Base-by-base conservation (phyloP, 1,284 basidiomycete genomes). In the Cutaneotrichosporon sp. region DNA sequence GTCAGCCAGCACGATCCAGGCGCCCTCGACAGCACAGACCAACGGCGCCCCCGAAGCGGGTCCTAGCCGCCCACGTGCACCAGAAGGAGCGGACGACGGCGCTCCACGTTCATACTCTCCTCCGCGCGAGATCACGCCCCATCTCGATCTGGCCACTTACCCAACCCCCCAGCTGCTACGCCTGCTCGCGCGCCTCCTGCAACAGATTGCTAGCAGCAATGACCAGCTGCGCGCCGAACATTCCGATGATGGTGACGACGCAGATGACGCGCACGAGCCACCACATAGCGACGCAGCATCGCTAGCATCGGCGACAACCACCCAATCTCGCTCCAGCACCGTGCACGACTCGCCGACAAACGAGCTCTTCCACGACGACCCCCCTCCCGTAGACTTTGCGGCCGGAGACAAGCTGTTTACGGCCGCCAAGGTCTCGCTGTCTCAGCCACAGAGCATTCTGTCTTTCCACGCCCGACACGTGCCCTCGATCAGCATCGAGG, bases 401-500 rank as follows among this genome's bases (percentile, higher is more conserved):
- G 62, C 60, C 8, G 62, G 65, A 10, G 66, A 69, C 52, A 58
- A 56, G 36, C 62, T 78, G 16, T 80, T 80, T 34, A 87, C 89
- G 2, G 94, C 95, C 1, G 92, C 92, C 1, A 85, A 88, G 59
- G 81, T 84, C 6, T 88, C 92, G 1, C 85, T 97, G 47, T 84
- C 85, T 3, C 90, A 90, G 10, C 89, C 90, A 2, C 88, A 90
- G 2, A 90, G 91, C 26, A 88, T 91, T 0, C 86, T 97, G 38
- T 91, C 92, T 52, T 98, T 98, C 78, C 95, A 98, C 78, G 96
- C 96, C 0, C 87, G 96, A 32, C 96, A 97, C 78, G 86, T 98
- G 34, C 96, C 96, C 10, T 91, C 91, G 38, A 98, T 99, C 76
- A 86, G 90, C 31, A 91, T 99, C 73, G 95, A 98, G 79, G 88